Percentiles rank a stretch among this genome's conserved stretches.
Conservation (phyloP, 495 filamentous ascomycete genomes). For the Aspergillus steynii region DNA sequence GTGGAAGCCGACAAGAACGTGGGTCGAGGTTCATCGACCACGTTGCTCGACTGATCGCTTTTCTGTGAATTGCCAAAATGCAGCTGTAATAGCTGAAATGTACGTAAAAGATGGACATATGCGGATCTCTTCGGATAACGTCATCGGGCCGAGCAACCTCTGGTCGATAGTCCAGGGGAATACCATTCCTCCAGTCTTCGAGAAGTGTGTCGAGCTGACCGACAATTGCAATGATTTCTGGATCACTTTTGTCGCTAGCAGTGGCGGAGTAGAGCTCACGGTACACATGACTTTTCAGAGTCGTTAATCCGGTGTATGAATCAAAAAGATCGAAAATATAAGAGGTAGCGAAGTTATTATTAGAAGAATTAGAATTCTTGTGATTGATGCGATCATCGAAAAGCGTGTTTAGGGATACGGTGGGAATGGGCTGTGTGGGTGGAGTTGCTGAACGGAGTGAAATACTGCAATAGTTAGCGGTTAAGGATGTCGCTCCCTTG, state of each 20-base stretch:
- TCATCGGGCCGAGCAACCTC: neutral
- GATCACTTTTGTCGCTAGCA: neutral
- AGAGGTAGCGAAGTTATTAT: neutral
- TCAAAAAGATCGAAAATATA: neutral
- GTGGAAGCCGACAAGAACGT: neutral
- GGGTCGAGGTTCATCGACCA: slow-evolving; percentile 7
- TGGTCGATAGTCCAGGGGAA: slow-evolving; percentile 3
- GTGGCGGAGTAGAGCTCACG: neutral
- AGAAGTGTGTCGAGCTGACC: slow-evolving; percentile 2
- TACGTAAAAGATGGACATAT: neutral
- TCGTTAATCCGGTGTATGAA: neutral
- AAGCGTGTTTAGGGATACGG: neutral
- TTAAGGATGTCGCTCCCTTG: neutral
- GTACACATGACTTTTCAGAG: neutral
- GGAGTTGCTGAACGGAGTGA: neutral
- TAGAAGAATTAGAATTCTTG: neutral
- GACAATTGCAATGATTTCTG: slow-evolving; percentile 4
- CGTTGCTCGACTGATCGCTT: neutral
- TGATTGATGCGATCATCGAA: neutral
- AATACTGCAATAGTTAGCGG: neutral
- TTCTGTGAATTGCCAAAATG: neutral
- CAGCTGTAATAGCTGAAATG: slow-evolving; percentile 8
- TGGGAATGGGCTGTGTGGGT: neutral
- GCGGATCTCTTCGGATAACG: neutral
- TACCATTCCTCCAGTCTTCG: neutral